These are phyloP conservation scores for Lodderomyces jiufengensis DNA, from an alignment of 1,139 yeast species.

Conservation along the genomic window DNA sequence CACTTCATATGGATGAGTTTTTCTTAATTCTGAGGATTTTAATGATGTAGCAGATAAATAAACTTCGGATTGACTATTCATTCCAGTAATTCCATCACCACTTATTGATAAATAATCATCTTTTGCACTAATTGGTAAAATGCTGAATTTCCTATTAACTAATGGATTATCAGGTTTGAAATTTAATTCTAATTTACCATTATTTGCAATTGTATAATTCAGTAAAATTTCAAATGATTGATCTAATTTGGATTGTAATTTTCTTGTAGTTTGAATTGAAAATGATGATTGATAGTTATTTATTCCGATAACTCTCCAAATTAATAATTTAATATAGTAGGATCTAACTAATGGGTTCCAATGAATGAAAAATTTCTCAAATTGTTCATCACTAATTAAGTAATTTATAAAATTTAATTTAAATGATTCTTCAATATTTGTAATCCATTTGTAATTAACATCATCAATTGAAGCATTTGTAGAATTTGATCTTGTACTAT, in stretches of 20 bases:
- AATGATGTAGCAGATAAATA: conserved; percentile 11
- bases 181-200: conserved; percentile 13
- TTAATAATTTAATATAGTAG: conserved; percentile 60
- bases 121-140: conserved; percentile 32
- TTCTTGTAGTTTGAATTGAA: conserved; percentile 29
- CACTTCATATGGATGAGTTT: conserved; percentile 66
- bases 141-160: conserved; percentile 47
- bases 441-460: conserved; percentile 27
- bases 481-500: background rate
- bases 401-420: conserved; percentile 50
- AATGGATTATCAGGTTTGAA: conserved; percentile 50
- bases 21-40: conserved; percentile 34
- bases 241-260: conserved; percentile 28
- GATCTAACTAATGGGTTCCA: conserved; percentile 78
- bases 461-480: background rate
- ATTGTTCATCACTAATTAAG: conserved; percentile 47
- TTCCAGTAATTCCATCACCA: conserved; percentile 15
- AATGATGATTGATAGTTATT: conserved; percentile 38
- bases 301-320: conserved; percentile 64
- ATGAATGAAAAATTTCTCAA: conserved; percentile 63
- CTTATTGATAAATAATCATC: conserved; percentile 24
- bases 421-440: conserved; percentile 33
- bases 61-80: conserved; percentile 2
- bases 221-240: conserved; percentile 18
- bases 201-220: conserved; percentile 16